Conservation (phyloP, 768 basidiomycete genomes). For the Trametes cingulata region DNA sequence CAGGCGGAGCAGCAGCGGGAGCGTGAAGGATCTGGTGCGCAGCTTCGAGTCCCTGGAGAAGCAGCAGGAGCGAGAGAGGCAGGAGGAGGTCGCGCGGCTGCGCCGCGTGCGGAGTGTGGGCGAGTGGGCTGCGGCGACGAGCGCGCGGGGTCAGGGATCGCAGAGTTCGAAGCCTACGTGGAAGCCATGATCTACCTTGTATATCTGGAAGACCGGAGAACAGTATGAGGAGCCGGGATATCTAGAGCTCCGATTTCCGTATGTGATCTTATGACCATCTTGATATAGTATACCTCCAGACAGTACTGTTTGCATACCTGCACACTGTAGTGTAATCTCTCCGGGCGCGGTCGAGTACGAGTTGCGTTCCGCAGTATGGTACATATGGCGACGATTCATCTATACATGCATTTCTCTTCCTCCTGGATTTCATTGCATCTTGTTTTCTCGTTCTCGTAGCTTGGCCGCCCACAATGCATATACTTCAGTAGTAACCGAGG, state of each 20-base stretch:
- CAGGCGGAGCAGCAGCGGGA: constrained; percentile 65
- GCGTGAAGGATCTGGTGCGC: constrained; percentile 71
- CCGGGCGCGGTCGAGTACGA: neutral
- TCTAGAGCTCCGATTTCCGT: neutral
- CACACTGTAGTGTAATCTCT: constrained; percentile 2
- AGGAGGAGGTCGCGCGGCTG: constrained; percentile 26
- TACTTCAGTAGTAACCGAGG: constrained; percentile 11
- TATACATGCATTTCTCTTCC: neutral
- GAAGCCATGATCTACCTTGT: constrained; percentile 19
- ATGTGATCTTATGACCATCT: constrained; percentile 13
- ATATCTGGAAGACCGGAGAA: too few species aligned
- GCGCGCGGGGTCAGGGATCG: constrained; percentile 1
- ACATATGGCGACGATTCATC: constrained; percentile 14
- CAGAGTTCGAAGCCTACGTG: constrained; percentile 23
- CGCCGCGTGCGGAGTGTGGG: constrained; percentile 39
- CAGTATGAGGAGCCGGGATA: too few species aligned
- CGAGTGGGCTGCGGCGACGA: constrained; percentile 30
- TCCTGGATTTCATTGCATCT: too few species aligned
- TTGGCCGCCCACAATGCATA: too few species aligned
- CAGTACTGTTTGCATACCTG: neutral
- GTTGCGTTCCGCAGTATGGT: constrained; percentile 9
- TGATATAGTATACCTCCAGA: neutral
- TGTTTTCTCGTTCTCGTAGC: neutral
- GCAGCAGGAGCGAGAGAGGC: constrained; percentile 30
- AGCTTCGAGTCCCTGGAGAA: constrained; percentile 55